These are phyloP conservation scores for Emmonsiellopsis sp. DNA, from an alignment of 2,329 filamentous ascomycete genomes.

Conservation along the genomic window DNA sequence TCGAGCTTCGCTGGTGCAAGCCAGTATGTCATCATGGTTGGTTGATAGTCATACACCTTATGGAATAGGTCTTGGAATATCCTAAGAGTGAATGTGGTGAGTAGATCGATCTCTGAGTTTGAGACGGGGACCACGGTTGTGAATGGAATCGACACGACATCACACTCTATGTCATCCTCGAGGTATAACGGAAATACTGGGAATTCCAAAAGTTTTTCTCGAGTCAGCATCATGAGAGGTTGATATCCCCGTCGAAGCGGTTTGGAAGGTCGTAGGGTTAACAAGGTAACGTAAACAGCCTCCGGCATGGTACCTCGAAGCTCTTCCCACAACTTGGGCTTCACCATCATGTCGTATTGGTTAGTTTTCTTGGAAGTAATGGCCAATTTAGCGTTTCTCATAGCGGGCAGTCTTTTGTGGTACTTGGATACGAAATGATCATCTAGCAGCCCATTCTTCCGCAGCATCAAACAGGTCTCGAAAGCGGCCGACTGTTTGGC, in stretches of 20 bases:
- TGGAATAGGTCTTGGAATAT: constrained; percentile 82
- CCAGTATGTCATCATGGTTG: constrained; percentile 69
- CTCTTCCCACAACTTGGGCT: constrained; percentile 64
- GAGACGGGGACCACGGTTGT: constrained; percentile 30
- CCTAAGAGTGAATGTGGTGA: constrained; percentile 66
- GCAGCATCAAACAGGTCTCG: constrained; percentile 64
- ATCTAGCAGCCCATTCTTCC: constrained; percentile 59
- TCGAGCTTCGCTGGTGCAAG: constrained; percentile 51
- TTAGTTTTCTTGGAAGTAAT: constrained; percentile 68
- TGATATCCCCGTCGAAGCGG: constrained; percentile 51
- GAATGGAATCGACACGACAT: constrained; percentile 45
- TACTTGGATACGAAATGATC: constrained; percentile 65
- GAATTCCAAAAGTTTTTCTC: constrained; percentile 54
- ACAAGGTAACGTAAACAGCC: constrained; percentile 51
- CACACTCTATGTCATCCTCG: constrained; percentile 52
- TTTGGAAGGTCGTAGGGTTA: constrained; percentile 50
- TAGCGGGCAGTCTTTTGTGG: constrained; percentile 60
- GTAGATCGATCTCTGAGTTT: constrained; percentile 39
- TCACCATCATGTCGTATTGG: constrained; percentile 67
- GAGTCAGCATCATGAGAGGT: constrained; percentile 63
- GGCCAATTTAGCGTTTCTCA: constrained; percentile 80
- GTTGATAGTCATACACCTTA: constrained; percentile 63
- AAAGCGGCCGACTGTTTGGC: constrained; percentile 89
- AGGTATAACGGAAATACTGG: constrained; percentile 66
- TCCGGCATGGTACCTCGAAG: constrained; percentile 38